These are phyloP conservation scores for Microbotryum scabiosae DNA, from an alignment of 1,284 basidiomycete genomes.

Conservation along the genomic window DNA sequence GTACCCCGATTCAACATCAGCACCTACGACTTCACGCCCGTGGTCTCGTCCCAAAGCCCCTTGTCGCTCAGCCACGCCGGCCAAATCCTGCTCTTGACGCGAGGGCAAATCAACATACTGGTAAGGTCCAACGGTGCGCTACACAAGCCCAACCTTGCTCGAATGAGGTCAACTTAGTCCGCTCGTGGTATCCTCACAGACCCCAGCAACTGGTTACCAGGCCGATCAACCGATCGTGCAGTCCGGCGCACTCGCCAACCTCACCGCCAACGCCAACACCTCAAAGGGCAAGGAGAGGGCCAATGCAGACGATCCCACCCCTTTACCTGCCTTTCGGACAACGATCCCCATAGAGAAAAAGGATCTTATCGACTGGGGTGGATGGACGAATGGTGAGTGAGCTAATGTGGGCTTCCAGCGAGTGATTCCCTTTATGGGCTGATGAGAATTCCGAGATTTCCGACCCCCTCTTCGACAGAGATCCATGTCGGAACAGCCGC, in stretches of 20 bases:
- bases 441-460: too few relatives aligned
- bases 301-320: neutral
- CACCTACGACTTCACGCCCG: neutral
- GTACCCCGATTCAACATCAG: slow-evolving; percentile 1
- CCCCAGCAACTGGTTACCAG: neutral
- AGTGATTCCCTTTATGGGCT: neutral
- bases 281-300: slow-evolving; percentile 7
- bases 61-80: slow-evolving; percentile 9
- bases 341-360: slow-evolving; percentile 11
- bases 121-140: slow-evolving; percentile 1
- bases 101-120: slow-evolving; percentile 20
- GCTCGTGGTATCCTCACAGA: neutral
- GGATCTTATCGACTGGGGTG: slow-evolving; percentile 13
- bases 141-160: neutral
- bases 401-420: neutral
- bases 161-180: neutral
- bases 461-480: slow-evolving; percentile 4
- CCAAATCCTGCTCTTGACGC: slow-evolving; percentile 12
- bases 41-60: neutral
- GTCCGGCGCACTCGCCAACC: neutral
- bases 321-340: slow-evolving; percentile 3
- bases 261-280: neutral
- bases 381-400: slow-evolving; percentile 20
- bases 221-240: neutral
- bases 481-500: slow-evolving; percentile 1